These are phyloP conservation scores for Gamarada debralockiae DNA, from an alignment of 495 filamentous ascomycete species.

Conservation along the genomic window DNA sequence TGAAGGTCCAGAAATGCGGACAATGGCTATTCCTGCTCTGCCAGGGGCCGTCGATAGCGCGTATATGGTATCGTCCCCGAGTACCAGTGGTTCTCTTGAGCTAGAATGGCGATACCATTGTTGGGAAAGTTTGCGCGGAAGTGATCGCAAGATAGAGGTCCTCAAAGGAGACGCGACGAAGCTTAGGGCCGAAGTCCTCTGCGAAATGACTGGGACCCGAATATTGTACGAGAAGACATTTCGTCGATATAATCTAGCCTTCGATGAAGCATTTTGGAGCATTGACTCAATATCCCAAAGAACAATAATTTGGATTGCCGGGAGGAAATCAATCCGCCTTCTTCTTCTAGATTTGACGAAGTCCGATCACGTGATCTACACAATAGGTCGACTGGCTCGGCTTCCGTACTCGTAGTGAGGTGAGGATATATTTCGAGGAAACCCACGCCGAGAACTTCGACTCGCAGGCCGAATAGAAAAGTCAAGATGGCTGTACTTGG, in stretches of 20 bases:
- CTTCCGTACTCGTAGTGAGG: too few relatives aligned
- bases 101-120: not conserved
- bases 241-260: conserved; percentile 2
- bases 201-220: not conserved
- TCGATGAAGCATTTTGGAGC: conserved; percentile 10
- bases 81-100: not conserved
- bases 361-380: too few relatives aligned
- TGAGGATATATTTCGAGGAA: too few relatives aligned
- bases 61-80: conserved; percentile 68
- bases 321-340: too few relatives aligned
- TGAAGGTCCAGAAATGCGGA: conserved; percentile 79
- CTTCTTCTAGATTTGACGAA: too few relatives aligned
- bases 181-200: not conserved
- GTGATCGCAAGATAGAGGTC: not conserved
- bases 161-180: not conserved
- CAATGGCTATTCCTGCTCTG: conserved; percentile 85
- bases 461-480: too few relatives aligned
- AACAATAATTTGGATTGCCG: not conserved
- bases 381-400: too few relatives aligned
- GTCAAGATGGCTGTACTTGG: too few relatives aligned
- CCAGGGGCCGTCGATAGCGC: conserved; percentile 87
- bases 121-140: not conserved
- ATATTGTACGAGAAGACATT: not conserved
- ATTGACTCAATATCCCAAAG: conserved; percentile 7
- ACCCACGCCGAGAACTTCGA: too few relatives aligned